Conservation (phyloP, 441 rosid genomes). For the Pelargonium citronellum region DNA sequence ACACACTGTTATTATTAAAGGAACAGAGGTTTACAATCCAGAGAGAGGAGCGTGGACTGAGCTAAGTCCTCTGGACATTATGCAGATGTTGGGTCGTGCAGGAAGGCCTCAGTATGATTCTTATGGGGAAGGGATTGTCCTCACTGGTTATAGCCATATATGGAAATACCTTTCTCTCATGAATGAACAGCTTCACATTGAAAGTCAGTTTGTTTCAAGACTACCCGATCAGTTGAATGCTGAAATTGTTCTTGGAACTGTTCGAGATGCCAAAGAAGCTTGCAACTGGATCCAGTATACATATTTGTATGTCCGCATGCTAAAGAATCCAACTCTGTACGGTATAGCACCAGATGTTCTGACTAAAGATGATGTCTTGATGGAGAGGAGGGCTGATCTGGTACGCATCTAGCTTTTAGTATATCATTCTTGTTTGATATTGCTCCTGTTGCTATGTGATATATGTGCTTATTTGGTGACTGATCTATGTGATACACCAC, state of each 20-base stretch:
- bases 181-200: slow-evolving; percentile 96
- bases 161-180: slow-evolving; percentile 83
- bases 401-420: slow-evolving; percentile 36
- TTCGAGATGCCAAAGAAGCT: slow-evolving; percentile 93
- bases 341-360: slow-evolving; percentile 83
- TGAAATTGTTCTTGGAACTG: slow-evolving; percentile 92
- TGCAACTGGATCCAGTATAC: slow-evolving; percentile 94
- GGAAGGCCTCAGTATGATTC: slow-evolving; percentile 96
- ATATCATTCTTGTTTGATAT: background rate
- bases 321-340: slow-evolving; percentile 78
- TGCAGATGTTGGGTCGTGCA: slow-evolving; percentile 99
- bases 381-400: slow-evolving; percentile 95
- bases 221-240: slow-evolving; percentile 97
- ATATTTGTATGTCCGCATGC: slow-evolving; percentile 73
- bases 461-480: background rate
- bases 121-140: slow-evolving; percentile 81
- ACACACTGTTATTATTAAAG: slow-evolving; percentile 85
- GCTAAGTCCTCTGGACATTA: slow-evolving; percentile 84
- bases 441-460: no score
- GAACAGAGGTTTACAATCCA: slow-evolving; percentile 88
- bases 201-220: slow-evolving; percentile 85
- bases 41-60: slow-evolving; percentile 99
- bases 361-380: slow-evolving; percentile 56
- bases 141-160: slow-evolving; percentile 82
- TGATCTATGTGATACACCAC: background rate